Evolutionary conservation across 495 filamentous ascomycete genomes (phyloP), one percentile per base, ranked within the genome.

Genomic region (Physcia stellaris): DNA sequence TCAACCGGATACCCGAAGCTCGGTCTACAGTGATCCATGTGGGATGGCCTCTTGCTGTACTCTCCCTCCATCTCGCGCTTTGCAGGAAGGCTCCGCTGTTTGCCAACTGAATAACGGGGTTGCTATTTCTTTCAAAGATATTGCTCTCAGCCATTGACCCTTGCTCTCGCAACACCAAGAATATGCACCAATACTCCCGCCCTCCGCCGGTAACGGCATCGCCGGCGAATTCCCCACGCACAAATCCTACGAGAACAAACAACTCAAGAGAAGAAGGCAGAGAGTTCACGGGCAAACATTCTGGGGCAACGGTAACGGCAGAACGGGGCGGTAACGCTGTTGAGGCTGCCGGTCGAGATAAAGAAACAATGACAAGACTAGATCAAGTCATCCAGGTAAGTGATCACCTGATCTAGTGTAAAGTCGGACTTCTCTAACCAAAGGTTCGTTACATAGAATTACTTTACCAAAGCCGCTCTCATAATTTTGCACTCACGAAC

Each of bases 351-450:
- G 55, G 53, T 12, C 61, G 58, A 17, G 54, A 50, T 4, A 69
- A 64, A 51, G 80, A 83, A 38, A 70, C 73, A 13, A 55, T 83
- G 50, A 68, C 69, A 51, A 88, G 86, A 56, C 63, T 93, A 43
- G 86, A 84, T 51, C 86, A 94, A 65, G 83, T 94, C 46, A 78
- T 94, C 47, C 80, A 87, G 70, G 86, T 90, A 69, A 31, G 71
- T 42, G 7, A 24, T 23, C 15, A 23, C 37, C 35, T 41, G 22
- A n/a, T 35, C 26, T 26, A 12, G 30, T 31, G 32, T 31, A 32
- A 15, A n/a, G 15, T 34, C 30, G 37, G 19, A 30, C 32, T 33
- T 17, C 36, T 46, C 4, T 42, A 34, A 18, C 28, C 4, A 40
- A 32, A 15, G 30, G 22, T 0, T 18, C 42, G 20, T 12, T 29